Percentiles rank a stretch among this genome's conserved stretches.
phyloP scores from a whole-genome alignment of 306 rosid genomes.

The Prunus dulcis region DNA sequence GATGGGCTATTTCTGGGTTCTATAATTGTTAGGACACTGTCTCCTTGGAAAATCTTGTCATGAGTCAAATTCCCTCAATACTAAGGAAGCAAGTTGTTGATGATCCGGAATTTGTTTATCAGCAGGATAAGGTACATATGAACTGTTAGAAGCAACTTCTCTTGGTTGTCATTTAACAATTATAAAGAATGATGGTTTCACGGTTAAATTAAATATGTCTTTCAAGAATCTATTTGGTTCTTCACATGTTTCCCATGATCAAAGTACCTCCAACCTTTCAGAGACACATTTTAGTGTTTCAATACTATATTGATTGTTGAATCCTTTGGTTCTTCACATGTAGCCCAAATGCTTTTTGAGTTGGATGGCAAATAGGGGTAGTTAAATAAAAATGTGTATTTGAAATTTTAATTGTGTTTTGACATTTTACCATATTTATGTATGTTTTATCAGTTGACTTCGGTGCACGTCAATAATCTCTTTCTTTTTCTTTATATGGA shows the following conservation, averaged over 20 bases:
- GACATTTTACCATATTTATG: not conserved
- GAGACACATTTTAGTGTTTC: not conserved
- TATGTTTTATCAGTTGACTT: not conserved
- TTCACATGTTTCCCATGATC: not conserved
- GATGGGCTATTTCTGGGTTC: conserved; percentile 25
- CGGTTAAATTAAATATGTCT: not conserved
- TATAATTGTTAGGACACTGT: conserved; percentile 47
- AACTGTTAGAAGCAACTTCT: conserved; percentile 19
- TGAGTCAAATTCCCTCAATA: conserved; percentile 79
- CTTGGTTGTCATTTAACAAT: conserved; percentile 7
- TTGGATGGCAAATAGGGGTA: not conserved
- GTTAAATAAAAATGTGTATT: not conserved
- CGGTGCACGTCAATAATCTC: not conserved
- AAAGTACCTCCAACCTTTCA: not conserved
- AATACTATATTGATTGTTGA: conserved; percentile 19
- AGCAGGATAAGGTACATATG: conserved; percentile 71
- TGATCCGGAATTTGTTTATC: conserved; percentile 67
- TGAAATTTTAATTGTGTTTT: not conserved
- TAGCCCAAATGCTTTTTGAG: not conserved
- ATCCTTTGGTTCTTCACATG: not conserved
- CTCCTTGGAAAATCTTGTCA: conserved; percentile 57
- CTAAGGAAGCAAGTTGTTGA: conserved; percentile 85
- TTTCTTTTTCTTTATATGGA: not conserved
- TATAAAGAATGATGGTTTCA: not conserved
- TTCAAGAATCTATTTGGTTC: not conserved